phyloP scores from a whole-genome alignment of 495 filamentous ascomycete species.

The Delitschia confertaspora region DNA sequence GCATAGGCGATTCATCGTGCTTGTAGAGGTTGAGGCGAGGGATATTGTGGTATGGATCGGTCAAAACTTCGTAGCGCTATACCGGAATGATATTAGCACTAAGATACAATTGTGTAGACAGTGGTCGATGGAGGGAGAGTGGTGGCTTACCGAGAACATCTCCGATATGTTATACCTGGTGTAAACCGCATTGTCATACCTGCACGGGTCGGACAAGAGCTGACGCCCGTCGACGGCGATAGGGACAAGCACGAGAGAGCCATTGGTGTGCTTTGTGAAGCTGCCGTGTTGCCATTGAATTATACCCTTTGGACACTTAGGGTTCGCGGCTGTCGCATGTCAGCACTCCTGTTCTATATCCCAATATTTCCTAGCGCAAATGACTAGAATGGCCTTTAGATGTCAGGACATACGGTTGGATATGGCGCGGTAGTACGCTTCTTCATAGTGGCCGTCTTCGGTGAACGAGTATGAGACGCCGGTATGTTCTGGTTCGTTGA shows the following conservation, averaged over 20 bases:
- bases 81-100: slow-evolving; percentile 16
- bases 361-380: not conserved
- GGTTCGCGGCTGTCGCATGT: slow-evolving; percentile 44
- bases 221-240: slow-evolving; percentile 65
- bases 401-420: slow-evolving; percentile 56
- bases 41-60: slow-evolving; percentile 54
- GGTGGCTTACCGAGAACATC: slow-evolving; percentile 48
- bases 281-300: slow-evolving; percentile 75
- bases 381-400: not conserved
- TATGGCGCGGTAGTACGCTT: slow-evolving; percentile 64
- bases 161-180: slow-evolving; percentile 64
- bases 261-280: slow-evolving; percentile 46
- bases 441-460: slow-evolving; percentile 60
- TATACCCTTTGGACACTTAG: slow-evolving; percentile 57
- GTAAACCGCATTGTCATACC: slow-evolving; percentile 44
- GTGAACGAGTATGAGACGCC: slow-evolving; percentile 82
- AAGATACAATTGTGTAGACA: not conserved
- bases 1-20: slow-evolving; percentile 58
- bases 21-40: slow-evolving; percentile 57
- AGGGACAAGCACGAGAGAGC: slow-evolving; percentile 52
- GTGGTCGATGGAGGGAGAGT: not conserved
- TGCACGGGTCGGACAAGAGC: slow-evolving; percentile 60
- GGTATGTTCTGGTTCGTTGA: slow-evolving; percentile 60
- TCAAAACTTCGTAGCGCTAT: slow-evolving; percentile 53
- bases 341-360: not conserved